phyloP scores from a whole-genome alignment of 2,329 filamentous ascomycete genomes.

The Lasiodiplodia gonubiensis region DNA sequence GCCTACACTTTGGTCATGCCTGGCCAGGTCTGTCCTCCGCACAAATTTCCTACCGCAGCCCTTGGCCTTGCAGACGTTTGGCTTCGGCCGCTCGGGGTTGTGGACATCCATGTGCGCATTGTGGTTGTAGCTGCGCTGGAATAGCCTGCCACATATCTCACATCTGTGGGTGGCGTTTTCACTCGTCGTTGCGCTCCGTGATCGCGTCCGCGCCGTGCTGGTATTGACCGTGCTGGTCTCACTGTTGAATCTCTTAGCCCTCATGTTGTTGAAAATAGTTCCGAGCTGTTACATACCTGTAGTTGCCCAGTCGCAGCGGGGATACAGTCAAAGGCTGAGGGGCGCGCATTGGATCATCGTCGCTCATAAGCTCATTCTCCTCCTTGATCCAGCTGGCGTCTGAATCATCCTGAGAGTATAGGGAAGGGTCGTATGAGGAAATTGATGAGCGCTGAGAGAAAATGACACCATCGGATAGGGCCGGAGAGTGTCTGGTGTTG shows the following conservation, averaged over 20 bases:
- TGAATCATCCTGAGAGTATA: conserved; percentile 42
- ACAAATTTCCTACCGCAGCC: conserved; percentile 79
- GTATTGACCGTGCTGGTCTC: conserved; percentile 11
- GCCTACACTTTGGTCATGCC: conserved; percentile 61
- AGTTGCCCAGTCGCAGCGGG: conserved; percentile 39
- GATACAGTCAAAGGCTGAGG: conserved; percentile 40
- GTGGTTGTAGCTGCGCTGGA: conserved; percentile 84
- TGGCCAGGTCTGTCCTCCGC: conserved; percentile 76
- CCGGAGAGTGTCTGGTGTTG: conserved; percentile 18
- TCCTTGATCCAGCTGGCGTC: conserved; percentile 40
- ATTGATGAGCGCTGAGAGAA: conserved; percentile 43
- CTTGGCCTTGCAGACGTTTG: conserved; percentile 68
- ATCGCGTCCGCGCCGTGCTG: conserved; percentile 22
- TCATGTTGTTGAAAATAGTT: not conserved
- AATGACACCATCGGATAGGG: conserved; percentile 21
- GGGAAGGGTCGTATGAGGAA: conserved; percentile 41
- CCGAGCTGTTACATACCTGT: not conserved
- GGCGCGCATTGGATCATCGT: conserved; percentile 32
- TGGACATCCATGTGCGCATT: conserved; percentile 87
- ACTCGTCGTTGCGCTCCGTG: conserved; percentile 56
- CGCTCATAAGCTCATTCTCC: conserved; percentile 39
- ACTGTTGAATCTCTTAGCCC: conserved; percentile 1
- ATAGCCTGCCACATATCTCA: conserved; percentile 75
- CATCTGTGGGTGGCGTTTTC: conserved; percentile 77
- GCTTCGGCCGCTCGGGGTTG: conserved; percentile 73